Evolutionary conservation across 257 asterid species (phyloP).

Genomic region (Przewalskia tangutica): DNA sequence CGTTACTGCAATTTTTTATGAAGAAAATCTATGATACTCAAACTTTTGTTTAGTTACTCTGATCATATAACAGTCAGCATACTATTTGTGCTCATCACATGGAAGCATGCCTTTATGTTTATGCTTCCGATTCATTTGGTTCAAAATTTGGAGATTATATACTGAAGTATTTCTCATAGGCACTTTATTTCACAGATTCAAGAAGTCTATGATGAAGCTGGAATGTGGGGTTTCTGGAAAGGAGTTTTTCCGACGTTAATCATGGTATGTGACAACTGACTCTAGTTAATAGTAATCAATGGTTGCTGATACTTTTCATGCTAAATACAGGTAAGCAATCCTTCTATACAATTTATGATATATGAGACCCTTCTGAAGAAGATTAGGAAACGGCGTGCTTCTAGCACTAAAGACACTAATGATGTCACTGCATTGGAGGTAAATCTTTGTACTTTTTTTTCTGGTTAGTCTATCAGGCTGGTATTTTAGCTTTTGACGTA

Average conservation of each 20-base stretch:
- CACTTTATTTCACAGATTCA: constrained; percentile 49
- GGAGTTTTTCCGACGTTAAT: constrained; percentile 91
- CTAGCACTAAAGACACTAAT: constrained; percentile 30
- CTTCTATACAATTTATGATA: constrained; percentile 91
- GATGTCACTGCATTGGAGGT: constrained; percentile 86
- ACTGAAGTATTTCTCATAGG: background rate
- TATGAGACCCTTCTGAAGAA: constrained; percentile 89
- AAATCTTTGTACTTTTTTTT: background rate
- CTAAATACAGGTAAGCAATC: constrained; percentile 80
- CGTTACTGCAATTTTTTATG: background rate
- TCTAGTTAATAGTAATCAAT: constrained; percentile 12
- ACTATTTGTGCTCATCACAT: background rate
- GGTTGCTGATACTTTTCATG: constrained; percentile 21
- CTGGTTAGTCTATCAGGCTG: background rate
- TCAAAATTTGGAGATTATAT: background rate
- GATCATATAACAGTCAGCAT: background rate
- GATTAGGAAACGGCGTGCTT: constrained; percentile 50
- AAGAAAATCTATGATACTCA: background rate
- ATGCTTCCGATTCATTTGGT: background rate
- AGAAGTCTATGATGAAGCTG: constrained; percentile 83
- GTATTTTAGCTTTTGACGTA: background rate
- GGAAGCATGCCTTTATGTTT: background rate
- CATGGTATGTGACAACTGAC: constrained; percentile 59
- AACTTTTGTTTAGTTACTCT: background rate
- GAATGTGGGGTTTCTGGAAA: constrained; percentile 86